These are phyloP conservation scores for Daedaleopsis nitida DNA, from an alignment of 768 basidiomycete genomes.

Conservation along the genomic window DNA sequence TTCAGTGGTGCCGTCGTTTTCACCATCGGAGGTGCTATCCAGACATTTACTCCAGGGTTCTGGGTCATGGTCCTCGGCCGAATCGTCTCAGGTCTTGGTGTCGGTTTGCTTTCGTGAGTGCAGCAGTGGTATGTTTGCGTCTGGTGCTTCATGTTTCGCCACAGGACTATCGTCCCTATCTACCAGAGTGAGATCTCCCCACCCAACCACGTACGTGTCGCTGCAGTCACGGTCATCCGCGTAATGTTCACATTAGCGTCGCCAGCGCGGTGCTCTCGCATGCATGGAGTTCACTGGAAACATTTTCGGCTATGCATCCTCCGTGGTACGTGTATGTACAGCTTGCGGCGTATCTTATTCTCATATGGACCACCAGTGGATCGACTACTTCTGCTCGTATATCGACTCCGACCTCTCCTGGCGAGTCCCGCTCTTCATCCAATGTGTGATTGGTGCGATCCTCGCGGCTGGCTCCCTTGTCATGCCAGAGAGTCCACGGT, in stretches of 20 bases:
- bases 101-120: constrained; percentile 83
- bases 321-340: constrained; percentile 62
- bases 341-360: not conserved
- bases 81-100: constrained; percentile 84
- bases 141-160: constrained; percentile 9
- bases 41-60: constrained; percentile 81
- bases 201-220: constrained; percentile 69
- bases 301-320: constrained; percentile 86
- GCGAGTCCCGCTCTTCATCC: constrained; percentile 87
- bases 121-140: not conserved
- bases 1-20: constrained; percentile 84
- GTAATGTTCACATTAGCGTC: not conserved
- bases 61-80: constrained; percentile 82
- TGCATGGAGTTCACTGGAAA: constrained; percentile 97
- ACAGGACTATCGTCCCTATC: constrained; percentile 90
- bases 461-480: constrained; percentile 78
- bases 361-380: constrained; percentile 60
- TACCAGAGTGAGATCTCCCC: constrained; percentile 97
- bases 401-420: constrained; percentile 86
- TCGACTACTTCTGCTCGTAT: constrained; percentile 91
- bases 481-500: constrained; percentile 92
- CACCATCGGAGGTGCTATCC: constrained; percentile 82
- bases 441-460: constrained; percentile 83
- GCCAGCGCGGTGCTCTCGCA: constrained; percentile 83
- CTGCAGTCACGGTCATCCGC: not conserved